These are phyloP conservation scores for Farysia itapuensis DNA, from an alignment of 1,284 basidiomycete species.

Conservation along the genomic window DNA sequence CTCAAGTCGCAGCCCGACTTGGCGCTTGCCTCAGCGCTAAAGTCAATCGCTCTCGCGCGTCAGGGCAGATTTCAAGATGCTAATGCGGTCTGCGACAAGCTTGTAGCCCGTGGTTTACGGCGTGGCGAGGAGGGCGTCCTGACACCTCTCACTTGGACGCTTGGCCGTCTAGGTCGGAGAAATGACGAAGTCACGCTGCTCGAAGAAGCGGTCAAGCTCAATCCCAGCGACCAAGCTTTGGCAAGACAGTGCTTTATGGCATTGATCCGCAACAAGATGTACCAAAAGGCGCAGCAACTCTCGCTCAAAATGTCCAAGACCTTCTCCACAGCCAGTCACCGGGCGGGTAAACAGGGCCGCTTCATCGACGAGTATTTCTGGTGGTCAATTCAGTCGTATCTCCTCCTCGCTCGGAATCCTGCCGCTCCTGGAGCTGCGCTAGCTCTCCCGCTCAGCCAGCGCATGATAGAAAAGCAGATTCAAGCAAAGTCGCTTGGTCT, in stretches of 20 bases:
- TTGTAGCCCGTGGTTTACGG: slow-evolving; percentile 71
- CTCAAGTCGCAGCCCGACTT: slow-evolving; percentile 32
- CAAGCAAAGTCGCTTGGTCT: slow-evolving; percentile 73
- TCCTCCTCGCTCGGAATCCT: slow-evolving; percentile 65
- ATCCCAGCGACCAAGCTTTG: slow-evolving; percentile 77
- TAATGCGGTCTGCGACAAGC: slow-evolving; percentile 73
- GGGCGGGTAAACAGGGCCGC: slow-evolving; percentile 75
- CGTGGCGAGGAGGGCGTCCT: slow-evolving; percentile 63
- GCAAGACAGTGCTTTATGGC: slow-evolving; percentile 77
- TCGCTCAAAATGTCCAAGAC: slow-evolving; percentile 29
- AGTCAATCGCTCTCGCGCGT: slow-evolving; percentile 77
- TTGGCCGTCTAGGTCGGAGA: slow-evolving; percentile 75
- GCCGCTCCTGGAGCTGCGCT: slow-evolving; percentile 63
- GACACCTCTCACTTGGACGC: slow-evolving; percentile 76
- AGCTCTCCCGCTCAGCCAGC: slow-evolving; percentile 68
- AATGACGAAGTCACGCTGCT: slow-evolving; percentile 55
- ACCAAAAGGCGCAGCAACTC: slow-evolving; percentile 55
- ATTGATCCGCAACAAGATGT: slow-evolving; percentile 36
- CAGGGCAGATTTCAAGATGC: slow-evolving; percentile 79
- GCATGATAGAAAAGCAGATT: slow-evolving; percentile 69
- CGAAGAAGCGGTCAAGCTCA: slow-evolving; percentile 62
- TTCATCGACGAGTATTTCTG: slow-evolving; percentile 78
- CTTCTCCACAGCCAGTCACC: slow-evolving; percentile 69
- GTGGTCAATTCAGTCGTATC: slow-evolving; percentile 76
- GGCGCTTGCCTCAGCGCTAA: slow-evolving; percentile 65